Evolutionary conservation across 2,329 filamentous ascomycete genomes (phyloP).

Genomic region (Ophiostoma pallidulum): DNA sequence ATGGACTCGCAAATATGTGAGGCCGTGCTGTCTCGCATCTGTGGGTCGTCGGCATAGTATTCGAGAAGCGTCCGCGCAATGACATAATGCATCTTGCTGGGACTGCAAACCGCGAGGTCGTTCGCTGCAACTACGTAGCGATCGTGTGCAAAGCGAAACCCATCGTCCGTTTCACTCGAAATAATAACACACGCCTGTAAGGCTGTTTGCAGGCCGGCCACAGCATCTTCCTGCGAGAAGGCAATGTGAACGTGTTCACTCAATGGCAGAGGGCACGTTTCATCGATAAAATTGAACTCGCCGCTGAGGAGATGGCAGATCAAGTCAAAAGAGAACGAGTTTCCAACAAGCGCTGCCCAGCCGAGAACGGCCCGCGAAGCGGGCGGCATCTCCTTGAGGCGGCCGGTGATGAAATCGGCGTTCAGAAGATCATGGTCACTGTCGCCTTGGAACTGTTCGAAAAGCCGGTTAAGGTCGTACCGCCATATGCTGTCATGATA

Average conservation of each 20-base stretch:
- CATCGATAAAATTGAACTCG: slow-evolving; percentile 55
- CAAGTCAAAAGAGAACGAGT: slow-evolving; percentile 73
- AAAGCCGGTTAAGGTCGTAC: slow-evolving; percentile 77
- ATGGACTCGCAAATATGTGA: slow-evolving; percentile 73
- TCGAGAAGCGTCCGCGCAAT: slow-evolving; percentile 75
- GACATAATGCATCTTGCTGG: slow-evolving; percentile 79
- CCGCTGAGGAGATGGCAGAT: slow-evolving; percentile 68
- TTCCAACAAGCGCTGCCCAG: slow-evolving; percentile 79
- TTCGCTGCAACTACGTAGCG: slow-evolving; percentile 70
- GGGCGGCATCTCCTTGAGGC: slow-evolving; percentile 64
- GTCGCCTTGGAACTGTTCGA: slow-evolving; percentile 72
- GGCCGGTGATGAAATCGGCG: slow-evolving; percentile 70
- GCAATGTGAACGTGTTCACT: slow-evolving; percentile 31
- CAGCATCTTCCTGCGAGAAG: slow-evolving; percentile 57
- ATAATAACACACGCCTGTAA: slow-evolving; percentile 74
- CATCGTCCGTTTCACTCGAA: slow-evolving; percentile 73
- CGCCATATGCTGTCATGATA: slow-evolving; percentile 76
- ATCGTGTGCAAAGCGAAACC: slow-evolving; percentile 82
- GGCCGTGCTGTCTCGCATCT: slow-evolving; percentile 61
- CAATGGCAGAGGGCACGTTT: slow-evolving; percentile 22
- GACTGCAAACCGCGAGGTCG: slow-evolving; percentile 58
- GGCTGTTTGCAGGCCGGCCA: slow-evolving; percentile 72
- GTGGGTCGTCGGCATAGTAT: slow-evolving; percentile 52
- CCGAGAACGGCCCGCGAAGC: slow-evolving; percentile 70
- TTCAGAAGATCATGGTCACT: slow-evolving; percentile 72